Percentiles rank a stretch among this genome's conserved stretches.
Evolutionary conservation across 23 red algal species (phyloP).

Genomic region (Cyanidium caldarium): DNA sequence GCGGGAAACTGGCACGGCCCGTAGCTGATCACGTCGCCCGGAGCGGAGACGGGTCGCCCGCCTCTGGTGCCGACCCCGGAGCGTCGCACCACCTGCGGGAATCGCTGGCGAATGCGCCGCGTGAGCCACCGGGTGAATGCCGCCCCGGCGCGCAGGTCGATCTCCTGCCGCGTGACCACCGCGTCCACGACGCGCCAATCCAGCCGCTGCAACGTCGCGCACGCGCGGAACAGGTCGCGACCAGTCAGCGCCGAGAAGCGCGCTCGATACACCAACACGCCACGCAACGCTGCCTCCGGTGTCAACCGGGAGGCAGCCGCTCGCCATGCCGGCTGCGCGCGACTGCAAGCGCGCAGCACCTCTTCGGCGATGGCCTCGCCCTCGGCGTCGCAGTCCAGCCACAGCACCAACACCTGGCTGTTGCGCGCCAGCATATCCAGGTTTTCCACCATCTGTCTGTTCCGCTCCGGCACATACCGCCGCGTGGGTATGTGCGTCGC

Average conservation of each 20-base stretch:
- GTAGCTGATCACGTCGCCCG: slow-evolving; percentile 32
- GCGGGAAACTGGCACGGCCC: slow-evolving; percentile 95
- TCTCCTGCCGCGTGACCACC: slow-evolving; percentile 81
- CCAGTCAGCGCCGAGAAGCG: slow-evolving; percentile 84
- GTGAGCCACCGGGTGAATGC: slow-evolving; percentile 90
- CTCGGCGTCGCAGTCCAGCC: slow-evolving; percentile 92
- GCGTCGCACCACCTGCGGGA: background rate
- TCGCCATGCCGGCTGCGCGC: slow-evolving; percentile 24
- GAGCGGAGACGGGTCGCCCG: too few relatives aligned
- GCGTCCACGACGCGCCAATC: slow-evolving; percentile 50
- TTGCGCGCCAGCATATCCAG: slow-evolving; percentile 24
- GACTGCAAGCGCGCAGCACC: slow-evolving; percentile 36
- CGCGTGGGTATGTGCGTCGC: slow-evolving; percentile 10
- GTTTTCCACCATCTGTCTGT: slow-evolving; percentile 25
- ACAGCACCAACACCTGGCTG: slow-evolving; percentile 47
- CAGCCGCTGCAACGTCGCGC: slow-evolving; percentile 19
- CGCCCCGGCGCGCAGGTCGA: slow-evolving; percentile 82
- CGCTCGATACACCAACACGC: slow-evolving; percentile 47
- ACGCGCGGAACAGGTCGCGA: slow-evolving; percentile 38
- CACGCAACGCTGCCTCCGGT: background rate
- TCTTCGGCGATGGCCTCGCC: slow-evolving; percentile 83
- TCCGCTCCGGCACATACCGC: slow-evolving; percentile 39
- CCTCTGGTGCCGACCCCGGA: background rate
- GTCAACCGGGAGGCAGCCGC: too few relatives aligned
- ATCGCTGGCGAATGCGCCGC: background rate